Conservation (phyloP, 2,329 filamentous ascomycete genomes). For the Whalleya microplaca region DNA sequence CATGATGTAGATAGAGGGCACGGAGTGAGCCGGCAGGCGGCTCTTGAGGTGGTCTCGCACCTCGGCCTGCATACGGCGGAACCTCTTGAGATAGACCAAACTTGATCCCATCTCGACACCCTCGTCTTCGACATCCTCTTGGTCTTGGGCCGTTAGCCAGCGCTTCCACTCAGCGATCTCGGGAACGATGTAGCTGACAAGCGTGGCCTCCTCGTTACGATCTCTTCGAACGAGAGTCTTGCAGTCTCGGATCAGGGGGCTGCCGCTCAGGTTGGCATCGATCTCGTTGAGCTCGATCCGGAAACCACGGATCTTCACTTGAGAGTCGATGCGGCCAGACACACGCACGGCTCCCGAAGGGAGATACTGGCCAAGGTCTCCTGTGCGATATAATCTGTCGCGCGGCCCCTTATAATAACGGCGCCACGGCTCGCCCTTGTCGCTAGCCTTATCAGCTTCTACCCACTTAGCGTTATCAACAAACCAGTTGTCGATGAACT, state of each 20-base stretch:
- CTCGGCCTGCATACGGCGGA: constrained; percentile 51
- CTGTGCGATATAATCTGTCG: constrained; percentile 85
- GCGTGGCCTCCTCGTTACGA: constrained; percentile 79
- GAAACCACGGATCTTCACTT: constrained; percentile 96
- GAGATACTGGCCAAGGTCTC: constrained; percentile 59
- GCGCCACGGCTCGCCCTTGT: constrained; percentile 72
- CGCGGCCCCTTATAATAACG: constrained; percentile 73
- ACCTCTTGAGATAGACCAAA: constrained; percentile 49
- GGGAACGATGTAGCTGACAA: constrained; percentile 91
- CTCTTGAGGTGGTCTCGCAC: constrained; percentile 69
- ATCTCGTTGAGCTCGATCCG: constrained; percentile 94
- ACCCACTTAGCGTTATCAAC: constrained; percentile 73
- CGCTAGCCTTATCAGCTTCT: constrained; percentile 59
- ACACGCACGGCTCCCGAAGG: too few relatives aligned
- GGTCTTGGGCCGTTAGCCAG: constrained; percentile 55
- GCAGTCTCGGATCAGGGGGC: constrained; percentile 79
- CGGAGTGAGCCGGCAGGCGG: constrained; percentile 73
- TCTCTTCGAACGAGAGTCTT: constrained; percentile 84
- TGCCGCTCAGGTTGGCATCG: constrained; percentile 76
- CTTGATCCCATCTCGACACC: constrained; percentile 50
- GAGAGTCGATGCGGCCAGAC: constrained; percentile 37
- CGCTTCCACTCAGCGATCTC: constrained; percentile 74
- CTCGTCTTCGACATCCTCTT: constrained; percentile 57
- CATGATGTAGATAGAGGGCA: constrained; percentile 75
- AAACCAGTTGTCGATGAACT: constrained; percentile 88